Evolutionary conservation across 768 basidiomycete species (phyloP).

Genomic region (Pleurotus platypus): DNA sequence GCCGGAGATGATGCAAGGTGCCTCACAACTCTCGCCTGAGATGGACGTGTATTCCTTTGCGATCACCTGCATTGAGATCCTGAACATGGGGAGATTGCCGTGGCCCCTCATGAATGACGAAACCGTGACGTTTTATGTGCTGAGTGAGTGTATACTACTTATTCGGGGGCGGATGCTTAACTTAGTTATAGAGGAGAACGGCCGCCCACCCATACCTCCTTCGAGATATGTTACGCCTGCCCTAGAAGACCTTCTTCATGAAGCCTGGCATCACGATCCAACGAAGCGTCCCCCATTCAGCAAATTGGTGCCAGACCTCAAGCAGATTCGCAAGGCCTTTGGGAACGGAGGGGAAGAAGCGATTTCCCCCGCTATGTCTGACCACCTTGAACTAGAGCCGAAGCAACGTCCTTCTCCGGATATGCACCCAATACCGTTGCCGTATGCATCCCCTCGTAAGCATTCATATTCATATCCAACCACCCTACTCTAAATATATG

Average conservation of each 20-base stretch:
- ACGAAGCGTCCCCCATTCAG: slow-evolving; percentile 50
- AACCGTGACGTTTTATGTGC: slow-evolving; percentile 46
- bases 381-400: slow-evolving; percentile 16
- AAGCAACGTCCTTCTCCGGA: slow-evolving; percentile 31
- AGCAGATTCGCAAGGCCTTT: slow-evolving; percentile 37
- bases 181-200: slow-evolving; percentile 38
- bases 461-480: neutral
- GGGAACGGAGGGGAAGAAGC: slow-evolving; percentile 28
- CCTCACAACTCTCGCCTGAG: slow-evolving; percentile 61
- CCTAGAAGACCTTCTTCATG: slow-evolving; percentile 41
- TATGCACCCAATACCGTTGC: slow-evolving; percentile 31
- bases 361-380: slow-evolving; percentile 25
- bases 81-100: slow-evolving; percentile 59
- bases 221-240: slow-evolving; percentile 27
- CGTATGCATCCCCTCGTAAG: slow-evolving; percentile 13
- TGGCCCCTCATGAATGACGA: slow-evolving; percentile 52
- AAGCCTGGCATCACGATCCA: slow-evolving; percentile 58
- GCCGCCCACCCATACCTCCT: slow-evolving; percentile 46
- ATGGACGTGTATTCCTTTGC: slow-evolving; percentile 71
- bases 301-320: slow-evolving; percentile 41
- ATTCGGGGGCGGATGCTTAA: neutral
- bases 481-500: neutral
- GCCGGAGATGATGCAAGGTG: slow-evolving; percentile 57
- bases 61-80: slow-evolving; percentile 61
- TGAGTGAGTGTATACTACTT: slow-evolving; percentile 31